Conservation (phyloP, 768 basidiomycete genomes). For the Leccinellum albellum region DNA sequence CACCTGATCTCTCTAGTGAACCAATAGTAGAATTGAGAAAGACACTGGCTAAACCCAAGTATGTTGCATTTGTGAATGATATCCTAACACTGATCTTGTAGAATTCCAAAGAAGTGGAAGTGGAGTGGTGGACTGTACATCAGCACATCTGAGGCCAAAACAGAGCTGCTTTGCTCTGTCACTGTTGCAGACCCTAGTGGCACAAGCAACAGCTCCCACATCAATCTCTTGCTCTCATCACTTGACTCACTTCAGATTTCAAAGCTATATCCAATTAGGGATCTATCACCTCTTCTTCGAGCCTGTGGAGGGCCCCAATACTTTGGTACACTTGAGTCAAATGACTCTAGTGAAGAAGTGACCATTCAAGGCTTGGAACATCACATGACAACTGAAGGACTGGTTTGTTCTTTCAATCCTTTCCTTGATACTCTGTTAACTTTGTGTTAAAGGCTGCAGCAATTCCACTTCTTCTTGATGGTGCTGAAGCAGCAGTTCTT, state of each 20-base stretch:
- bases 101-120: constrained; percentile 59
- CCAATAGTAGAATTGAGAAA: constrained; percentile 12
- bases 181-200: constrained; percentile 44
- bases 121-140: constrained; percentile 60
- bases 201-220: constrained; percentile 41
- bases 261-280: constrained; percentile 46
- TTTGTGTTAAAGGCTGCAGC: constrained; percentile 41
- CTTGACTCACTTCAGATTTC: constrained; percentile 41
- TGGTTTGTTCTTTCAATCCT: constrained; percentile 36
- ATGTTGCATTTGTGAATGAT: constrained; percentile 8
- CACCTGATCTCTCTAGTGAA: constrained; percentile 3
- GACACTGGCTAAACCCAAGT: constrained; percentile 21
- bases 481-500: constrained; percentile 46
- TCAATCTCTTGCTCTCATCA: constrained; percentile 45
- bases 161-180: constrained; percentile 48
- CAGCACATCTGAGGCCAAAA: constrained; percentile 31
- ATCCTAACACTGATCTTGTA: constrained; percentile 18
- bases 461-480: constrained; percentile 46
- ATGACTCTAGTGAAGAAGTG: constrained; percentile 36
- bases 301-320: constrained; percentile 52
- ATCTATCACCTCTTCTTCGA: constrained; percentile 44
- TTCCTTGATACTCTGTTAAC: constrained; percentile 3
- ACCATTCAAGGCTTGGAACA: constrained; percentile 39
- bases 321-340: constrained; percentile 46
- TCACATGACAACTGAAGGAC: constrained; percentile 45